Evolutionary conservation across 352 stramenopile species (phyloP).

Genomic region (Globisporangium radiosum): DNA sequence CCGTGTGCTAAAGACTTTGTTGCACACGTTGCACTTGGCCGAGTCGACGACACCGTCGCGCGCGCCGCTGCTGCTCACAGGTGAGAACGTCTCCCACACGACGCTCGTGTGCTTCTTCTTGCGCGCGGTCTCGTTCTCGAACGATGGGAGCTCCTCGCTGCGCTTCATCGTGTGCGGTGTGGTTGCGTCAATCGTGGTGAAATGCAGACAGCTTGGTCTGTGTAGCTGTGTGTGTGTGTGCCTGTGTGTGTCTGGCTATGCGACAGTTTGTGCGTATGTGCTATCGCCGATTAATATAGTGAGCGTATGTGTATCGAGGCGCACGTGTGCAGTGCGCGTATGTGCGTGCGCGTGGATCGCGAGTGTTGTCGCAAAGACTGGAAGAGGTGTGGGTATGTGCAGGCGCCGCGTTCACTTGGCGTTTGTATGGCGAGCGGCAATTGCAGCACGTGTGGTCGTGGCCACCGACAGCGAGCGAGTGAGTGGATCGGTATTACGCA

Average conservation of each 20-base stretch:
- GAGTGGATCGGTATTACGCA: too few relatives aligned
- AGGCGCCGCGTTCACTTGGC: constrained; percentile 3
- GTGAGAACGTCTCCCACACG: constrained; percentile 80
- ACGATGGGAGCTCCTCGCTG: constrained; percentile 38
- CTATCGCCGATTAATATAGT: too few relatives aligned
- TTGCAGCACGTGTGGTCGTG: neutral
- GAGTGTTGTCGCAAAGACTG: too few relatives aligned
- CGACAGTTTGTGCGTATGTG: too few relatives aligned
- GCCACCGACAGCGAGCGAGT: too few relatives aligned
- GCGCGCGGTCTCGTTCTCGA: constrained; percentile 55
- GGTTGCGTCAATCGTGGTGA: constrained; percentile 35
- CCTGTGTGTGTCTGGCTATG: too few relatives aligned
- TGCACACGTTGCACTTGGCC: constrained; percentile 68
- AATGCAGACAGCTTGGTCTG: neutral
- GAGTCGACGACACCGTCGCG: constrained; percentile 67
- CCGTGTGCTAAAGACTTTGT: constrained; percentile 74
- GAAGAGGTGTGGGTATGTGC: neutral
- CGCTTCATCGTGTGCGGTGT: constrained; percentile 43
- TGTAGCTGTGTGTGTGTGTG: neutral
- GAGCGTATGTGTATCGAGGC: too few relatives aligned
- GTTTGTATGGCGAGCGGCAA: constrained; percentile 12
- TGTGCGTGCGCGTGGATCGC: neutral
- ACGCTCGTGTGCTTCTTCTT: constrained; percentile 83
- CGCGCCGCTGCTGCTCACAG: constrained; percentile 51
- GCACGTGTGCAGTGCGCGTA: neutral